These are phyloP conservation scores for Solanum chaucha DNA, from an alignment of 257 asterid genomes.

Conservation along the genomic window DNA sequence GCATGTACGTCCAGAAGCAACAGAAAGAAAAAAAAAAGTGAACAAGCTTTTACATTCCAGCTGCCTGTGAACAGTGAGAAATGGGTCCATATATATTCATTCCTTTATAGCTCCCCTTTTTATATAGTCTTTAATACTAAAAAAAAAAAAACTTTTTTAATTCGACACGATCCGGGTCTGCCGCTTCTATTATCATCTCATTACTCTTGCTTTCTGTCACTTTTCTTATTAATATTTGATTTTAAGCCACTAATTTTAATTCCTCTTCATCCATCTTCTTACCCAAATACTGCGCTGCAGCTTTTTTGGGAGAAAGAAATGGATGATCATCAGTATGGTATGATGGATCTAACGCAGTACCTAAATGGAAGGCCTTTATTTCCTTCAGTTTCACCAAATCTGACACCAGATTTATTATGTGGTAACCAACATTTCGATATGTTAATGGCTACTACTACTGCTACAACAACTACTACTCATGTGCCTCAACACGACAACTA, in stretches of 20 bases:
- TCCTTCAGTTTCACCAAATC: conserved; percentile 27
- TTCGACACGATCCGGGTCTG: conserved; percentile 88
- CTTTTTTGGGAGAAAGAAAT: conserved; percentile 1
- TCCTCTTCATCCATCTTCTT: not conserved
- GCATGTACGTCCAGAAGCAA: not conserved
- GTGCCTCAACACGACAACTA: not conserved
- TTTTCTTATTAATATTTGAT: no score
- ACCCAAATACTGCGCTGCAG: not conserved
- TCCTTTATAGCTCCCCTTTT: conserved; percentile 35
- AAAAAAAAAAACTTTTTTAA: not conserved
- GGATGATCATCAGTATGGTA: conserved; percentile 72
- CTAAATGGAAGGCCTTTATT: conserved; percentile 44
- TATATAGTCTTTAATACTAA: conserved; percentile 33
- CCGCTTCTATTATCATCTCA: conserved; percentile 51
- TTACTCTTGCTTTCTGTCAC: not conserved
- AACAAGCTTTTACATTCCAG: not conserved
- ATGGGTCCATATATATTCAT: conserved; percentile 1
- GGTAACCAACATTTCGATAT: conserved; percentile 42
- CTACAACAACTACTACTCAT: not conserved
- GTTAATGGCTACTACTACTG: conserved; percentile 13
- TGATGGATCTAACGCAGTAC: conserved; percentile 65
- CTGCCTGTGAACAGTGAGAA: not conserved
- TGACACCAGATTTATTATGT: conserved; percentile 40
- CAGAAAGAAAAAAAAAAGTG: not conserved
- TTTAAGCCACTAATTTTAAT: not conserved